phyloP scores from a whole-genome alignment of 2,329 filamentous ascomycete genomes.

The Tolypocladium ovalisporum region DNA sequence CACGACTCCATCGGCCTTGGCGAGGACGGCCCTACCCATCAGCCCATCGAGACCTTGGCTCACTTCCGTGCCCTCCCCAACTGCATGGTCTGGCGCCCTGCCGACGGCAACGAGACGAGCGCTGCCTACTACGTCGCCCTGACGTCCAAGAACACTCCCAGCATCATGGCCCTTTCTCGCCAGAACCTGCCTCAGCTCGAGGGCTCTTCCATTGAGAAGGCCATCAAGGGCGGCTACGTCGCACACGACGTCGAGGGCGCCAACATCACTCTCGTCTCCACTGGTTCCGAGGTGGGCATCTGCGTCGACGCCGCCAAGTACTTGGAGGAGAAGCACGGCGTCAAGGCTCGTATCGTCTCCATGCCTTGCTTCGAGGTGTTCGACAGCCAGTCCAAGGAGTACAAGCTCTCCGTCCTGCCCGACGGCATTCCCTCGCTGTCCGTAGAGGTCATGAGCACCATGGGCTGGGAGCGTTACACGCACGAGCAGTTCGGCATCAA shows the following conservation, averaged over 20 bases:
- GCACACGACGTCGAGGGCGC: conserved; percentile 75
- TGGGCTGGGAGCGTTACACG: conserved; percentile 98
- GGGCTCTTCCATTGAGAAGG: conserved; percentile 80
- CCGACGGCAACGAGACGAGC: conserved; percentile 96
- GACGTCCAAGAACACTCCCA: conserved; percentile 80
- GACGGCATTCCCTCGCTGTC: conserved; percentile 89
- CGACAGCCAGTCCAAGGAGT: conserved; percentile 86
- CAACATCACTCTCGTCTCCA: conserved; percentile 81
- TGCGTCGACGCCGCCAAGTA: conserved; percentile 87
- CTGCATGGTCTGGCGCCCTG: conserved; percentile 98
- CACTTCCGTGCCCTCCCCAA: conserved; percentile 99
- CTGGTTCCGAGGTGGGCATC: conserved; percentile 91
- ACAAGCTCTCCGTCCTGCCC: conserved; percentile 84
- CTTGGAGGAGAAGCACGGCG: conserved; percentile 76
- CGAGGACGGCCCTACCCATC: conserved; percentile 96
- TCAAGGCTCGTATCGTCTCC: conserved; percentile 87
- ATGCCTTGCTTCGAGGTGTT: conserved; percentile 97
- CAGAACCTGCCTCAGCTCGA: conserved; percentile 98
- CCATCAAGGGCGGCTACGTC: conserved; percentile 91
- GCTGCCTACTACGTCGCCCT: conserved; percentile 95
- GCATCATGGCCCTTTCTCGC: conserved; percentile 87
- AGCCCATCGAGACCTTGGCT: conserved; percentile 95
- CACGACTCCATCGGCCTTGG: conserved; percentile 99
- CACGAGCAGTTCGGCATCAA: conserved; percentile 99
- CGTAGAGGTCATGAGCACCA: conserved; percentile 92